Percentiles rank a stretch among this genome's conserved stretches.
phyloP scores from a whole-genome alignment of 2,329 filamentous ascomycete species.

The Xylariaceae sp. region DNA sequence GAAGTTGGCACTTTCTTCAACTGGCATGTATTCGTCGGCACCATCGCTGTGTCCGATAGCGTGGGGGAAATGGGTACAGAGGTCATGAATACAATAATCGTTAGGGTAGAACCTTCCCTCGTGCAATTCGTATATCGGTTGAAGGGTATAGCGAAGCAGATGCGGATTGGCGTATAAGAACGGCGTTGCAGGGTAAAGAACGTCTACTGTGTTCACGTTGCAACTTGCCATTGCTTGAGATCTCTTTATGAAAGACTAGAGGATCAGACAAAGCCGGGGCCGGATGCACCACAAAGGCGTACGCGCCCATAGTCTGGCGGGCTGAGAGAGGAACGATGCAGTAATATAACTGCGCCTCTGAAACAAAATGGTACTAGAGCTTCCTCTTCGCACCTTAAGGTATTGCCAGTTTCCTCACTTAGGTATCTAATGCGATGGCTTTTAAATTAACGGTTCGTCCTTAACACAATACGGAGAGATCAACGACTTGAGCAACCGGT shows the following conservation, averaged over 20 bases:
- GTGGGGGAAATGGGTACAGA: constrained; percentile 69
- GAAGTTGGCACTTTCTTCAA: constrained; percentile 72
- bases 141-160: constrained; percentile 72
- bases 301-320: constrained; percentile 75
- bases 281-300: constrained; percentile 67
- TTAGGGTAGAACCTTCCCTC: constrained; percentile 79
- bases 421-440: too few species aligned
- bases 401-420: too few species aligned
- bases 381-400: too few species aligned
- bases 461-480: too few species aligned
- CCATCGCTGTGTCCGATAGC: constrained; percentile 68
- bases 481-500: too few species aligned
- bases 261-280: constrained; percentile 44
- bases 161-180: constrained; percentile 79
- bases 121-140: constrained; percentile 76
- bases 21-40: constrained; percentile 68
- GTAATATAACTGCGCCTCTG: constrained; percentile 71
- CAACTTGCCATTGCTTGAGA: constrained; percentile 73
- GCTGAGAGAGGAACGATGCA: constrained; percentile 75
- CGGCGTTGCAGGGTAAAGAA: constrained; percentile 78
- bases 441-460: too few species aligned
- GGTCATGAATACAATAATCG: constrained; percentile 71
- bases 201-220: constrained; percentile 82
- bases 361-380: too few species aligned
- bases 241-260: constrained; percentile 78